Evolutionary conservation across 2,329 filamentous ascomycete species (phyloP), one percentile per base, ranked within the genome.

Genomic region (Coniochaeta ligniaria): DNA sequence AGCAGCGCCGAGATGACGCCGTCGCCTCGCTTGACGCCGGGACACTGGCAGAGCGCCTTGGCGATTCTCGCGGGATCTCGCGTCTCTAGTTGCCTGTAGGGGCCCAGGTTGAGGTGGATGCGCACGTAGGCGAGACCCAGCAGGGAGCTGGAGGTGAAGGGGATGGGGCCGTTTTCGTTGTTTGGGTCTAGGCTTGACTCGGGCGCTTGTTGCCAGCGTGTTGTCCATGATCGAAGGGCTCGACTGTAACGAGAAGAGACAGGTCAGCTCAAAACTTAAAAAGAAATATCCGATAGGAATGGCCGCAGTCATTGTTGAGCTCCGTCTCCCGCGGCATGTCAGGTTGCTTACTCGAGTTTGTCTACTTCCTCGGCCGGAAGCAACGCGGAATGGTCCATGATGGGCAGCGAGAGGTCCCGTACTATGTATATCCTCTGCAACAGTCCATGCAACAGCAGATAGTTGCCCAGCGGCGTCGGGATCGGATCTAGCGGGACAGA

Each of bases 1-100:
- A 84, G 70, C 1, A 83, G 72, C 0, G 82, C 81, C 0, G 77
- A 74, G 3, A 79, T 74, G 3, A 80, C 69, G 0, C 79, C 76
- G 47, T 82, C 76, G 24, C 79, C 79, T 0, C 80, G 74, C 45
- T 78, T 75, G 0, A 83, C 77, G 0, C 68, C 66, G 0, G 77
- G 78, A 0, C 73, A 69, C 2, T 66, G 66, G 16, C 63, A 62
- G 3, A 81, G 65, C 0, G 76, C 74, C n/a, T 68, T 62, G 6
- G 78, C 75, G 17, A 80, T 78, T 0, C 69, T 63, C 0, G 64
- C 59, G 0, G 78, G 73, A 50, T 81, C 76, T 14, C 78, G 73
- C 0, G 77, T 75, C 28, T 80, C 76, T 0, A 80, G 71, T 5
- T 74, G 70, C 0, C 78, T 70, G 57, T 76, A 71, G 0, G 77